These are phyloP conservation scores for Cladosporium sp. DNA, from an alignment of 2,329 filamentous ascomycete species.

Conservation along the genomic window DNA sequence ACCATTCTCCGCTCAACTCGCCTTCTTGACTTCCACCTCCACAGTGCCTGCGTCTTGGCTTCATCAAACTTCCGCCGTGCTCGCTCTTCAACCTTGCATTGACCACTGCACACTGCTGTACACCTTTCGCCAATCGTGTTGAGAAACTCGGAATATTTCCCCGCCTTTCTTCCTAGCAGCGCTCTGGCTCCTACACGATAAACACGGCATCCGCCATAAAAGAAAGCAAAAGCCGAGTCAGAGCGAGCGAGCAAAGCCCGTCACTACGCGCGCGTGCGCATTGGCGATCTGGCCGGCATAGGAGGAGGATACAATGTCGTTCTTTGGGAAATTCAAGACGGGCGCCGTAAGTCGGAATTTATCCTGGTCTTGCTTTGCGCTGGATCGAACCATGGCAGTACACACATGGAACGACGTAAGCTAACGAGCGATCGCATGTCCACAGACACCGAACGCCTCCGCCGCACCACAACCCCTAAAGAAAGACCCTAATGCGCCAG, in stretches of 20 bases:
- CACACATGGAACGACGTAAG: slow-evolving; percentile 26
- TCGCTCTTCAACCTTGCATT: slow-evolving; percentile 9
- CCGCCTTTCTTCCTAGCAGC: neutral
- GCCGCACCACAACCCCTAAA: slow-evolving; percentile 53
- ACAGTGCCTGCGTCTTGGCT: slow-evolving; percentile 17
- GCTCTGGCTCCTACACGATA: neutral
- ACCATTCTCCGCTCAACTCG: neutral
- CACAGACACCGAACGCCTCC: slow-evolving; percentile 51
- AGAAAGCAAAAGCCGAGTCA: neutral
- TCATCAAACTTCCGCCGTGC: neutral
- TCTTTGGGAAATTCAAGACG: slow-evolving; percentile 57
- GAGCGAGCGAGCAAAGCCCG: slow-evolving; percentile 12
- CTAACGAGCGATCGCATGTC: slow-evolving; percentile 34
- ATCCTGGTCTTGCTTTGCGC: neutral
- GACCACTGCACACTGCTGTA: neutral
- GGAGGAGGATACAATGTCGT: slow-evolving; percentile 46
- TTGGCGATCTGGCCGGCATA: slow-evolving; percentile 12
- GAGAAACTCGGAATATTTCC: neutral
- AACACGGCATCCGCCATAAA: neutral
- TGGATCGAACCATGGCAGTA: slow-evolving; percentile 17
- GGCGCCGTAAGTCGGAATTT: slow-evolving; percentile 44
- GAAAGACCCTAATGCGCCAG: slow-evolving; percentile 60
- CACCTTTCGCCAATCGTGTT: neutral
- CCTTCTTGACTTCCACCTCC: neutral
- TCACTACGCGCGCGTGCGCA: slow-evolving; percentile 20